These are phyloP conservation scores for Raddia distichophylla DNA, from an alignment of 176 grass and related monocot genomes.

Conservation along the genomic window DNA sequence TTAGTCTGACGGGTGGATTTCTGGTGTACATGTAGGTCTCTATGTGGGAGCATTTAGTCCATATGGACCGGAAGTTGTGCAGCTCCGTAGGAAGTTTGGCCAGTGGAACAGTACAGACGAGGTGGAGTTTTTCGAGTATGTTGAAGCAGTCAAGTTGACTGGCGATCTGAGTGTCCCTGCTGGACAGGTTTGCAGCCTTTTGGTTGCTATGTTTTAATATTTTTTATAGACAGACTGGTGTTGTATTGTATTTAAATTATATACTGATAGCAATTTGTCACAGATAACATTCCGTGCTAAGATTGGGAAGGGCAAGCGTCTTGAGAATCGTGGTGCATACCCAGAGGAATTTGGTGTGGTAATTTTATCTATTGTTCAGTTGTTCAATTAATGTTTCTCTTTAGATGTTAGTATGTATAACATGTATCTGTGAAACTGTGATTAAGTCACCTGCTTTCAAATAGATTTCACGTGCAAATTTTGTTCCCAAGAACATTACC, in stretches of 20 bases:
- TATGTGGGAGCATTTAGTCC: constrained; percentile 98
- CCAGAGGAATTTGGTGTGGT: constrained; percentile 95
- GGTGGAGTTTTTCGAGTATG: constrained; percentile 93
- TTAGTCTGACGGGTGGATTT: constrained; percentile 33
- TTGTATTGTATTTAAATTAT: not conserved
- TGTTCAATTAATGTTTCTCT: constrained; percentile 18
- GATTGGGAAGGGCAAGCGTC: constrained; percentile 78
- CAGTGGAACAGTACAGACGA: constrained; percentile 75
- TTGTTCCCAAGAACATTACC: constrained; percentile 25
- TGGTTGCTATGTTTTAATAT: constrained; percentile 8
- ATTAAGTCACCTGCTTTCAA: constrained; percentile 9
- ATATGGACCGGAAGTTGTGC: constrained; percentile 93
- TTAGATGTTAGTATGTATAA: not conserved
- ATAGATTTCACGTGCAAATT: not conserved
- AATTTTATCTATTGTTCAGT: constrained; percentile 36
- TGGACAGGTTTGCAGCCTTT: constrained; percentile 67
- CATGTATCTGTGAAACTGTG: not conserved
- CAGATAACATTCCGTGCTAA: constrained; percentile 96
- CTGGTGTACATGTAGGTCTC: constrained; percentile 59
- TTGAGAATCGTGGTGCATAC: constrained; percentile 76
- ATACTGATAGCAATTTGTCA: constrained; percentile 13
- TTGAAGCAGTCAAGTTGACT: constrained; percentile 97
- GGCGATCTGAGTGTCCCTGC: constrained; percentile 95
- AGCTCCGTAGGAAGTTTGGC: constrained; percentile 77
- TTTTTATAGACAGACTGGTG: not conserved